These are phyloP conservation scores for Mycosphaerelloides madeirae DNA, from an alignment of 2,329 filamentous ascomycete species.

Conservation along the genomic window DNA sequence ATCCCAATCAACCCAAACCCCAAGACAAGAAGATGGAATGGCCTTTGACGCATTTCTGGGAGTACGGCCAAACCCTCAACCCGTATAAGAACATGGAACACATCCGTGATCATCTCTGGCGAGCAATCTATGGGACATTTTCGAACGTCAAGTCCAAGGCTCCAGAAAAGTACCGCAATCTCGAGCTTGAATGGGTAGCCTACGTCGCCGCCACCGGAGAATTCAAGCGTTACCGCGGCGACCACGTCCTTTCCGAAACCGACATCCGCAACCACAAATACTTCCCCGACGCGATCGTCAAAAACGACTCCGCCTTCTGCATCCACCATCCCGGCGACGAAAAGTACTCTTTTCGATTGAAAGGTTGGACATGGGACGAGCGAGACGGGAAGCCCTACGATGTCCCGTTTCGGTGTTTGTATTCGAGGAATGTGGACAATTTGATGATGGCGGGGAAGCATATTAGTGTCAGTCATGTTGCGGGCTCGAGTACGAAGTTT, in stretches of 20 bases:
- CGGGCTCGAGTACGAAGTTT: too few species aligned
- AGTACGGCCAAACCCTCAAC: slow-evolving; percentile 2
- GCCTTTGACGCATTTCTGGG: slow-evolving; percentile 1
- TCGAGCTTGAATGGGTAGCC: not conserved
- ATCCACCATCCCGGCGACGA: not conserved
- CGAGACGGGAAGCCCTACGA: not conserved
- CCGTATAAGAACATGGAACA: not conserved
- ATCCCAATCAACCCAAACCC: too few species aligned
- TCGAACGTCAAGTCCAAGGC: slow-evolving; percentile 1
- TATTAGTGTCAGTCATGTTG: too few species aligned
- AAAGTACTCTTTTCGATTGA: slow-evolving; percentile 1
- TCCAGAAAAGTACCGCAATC: not conserved
- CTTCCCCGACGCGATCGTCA: slow-evolving; percentile 1
- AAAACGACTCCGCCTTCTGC: not conserved
- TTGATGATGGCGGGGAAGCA: too few species aligned
- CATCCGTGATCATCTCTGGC: slow-evolving; percentile 2
- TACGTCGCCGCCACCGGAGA: not conserved
- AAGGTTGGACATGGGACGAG: slow-evolving; percentile 1
- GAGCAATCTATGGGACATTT: slow-evolving; percentile 2
- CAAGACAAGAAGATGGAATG: not conserved
- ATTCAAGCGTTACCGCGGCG: slow-evolving; percentile 1
- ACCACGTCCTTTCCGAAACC: not conserved
- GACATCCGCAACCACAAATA: not conserved
- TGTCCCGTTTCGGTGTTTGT: slow-evolving; percentile 1
- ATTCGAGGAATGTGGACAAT: not conserved